Percentiles rank a stretch among this genome's conserved stretches.
These are phyloP conservation scores for Russula sp. DNA, from an alignment of 768 basidiomycete genomes.

Conservation along the genomic window DNA sequence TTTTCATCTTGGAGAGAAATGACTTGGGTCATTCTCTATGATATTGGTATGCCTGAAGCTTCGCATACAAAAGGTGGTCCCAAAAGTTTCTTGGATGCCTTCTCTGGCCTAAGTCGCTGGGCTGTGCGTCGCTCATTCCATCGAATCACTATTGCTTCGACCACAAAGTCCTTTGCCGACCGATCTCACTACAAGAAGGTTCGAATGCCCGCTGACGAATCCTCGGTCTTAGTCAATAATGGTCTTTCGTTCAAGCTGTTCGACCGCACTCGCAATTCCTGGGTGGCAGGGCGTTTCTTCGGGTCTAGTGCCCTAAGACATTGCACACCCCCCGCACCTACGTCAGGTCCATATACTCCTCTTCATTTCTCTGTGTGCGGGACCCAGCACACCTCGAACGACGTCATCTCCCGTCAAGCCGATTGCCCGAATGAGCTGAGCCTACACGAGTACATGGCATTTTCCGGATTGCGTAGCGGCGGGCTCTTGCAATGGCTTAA, in stretches of 20 bases:
- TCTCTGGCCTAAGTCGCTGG: constrained; percentile 6
- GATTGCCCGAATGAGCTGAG: constrained; percentile 37
- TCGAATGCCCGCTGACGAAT: constrained; percentile 1
- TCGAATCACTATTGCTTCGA: constrained; percentile 12
- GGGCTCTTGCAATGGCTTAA: constrained; percentile 45
- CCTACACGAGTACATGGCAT: constrained; percentile 43
- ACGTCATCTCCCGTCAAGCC: constrained; percentile 37
- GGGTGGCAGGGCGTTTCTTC: background rate
- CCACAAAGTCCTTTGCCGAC: constrained; percentile 1
- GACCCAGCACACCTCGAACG: constrained; percentile 33
- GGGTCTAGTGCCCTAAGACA: background rate
- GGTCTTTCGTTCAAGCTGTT: constrained; percentile 9
- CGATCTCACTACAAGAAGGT: constrained; percentile 4
- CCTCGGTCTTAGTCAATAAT: constrained; percentile 2
- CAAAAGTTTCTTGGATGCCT: background rate
- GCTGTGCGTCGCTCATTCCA: background rate
- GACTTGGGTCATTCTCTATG: constrained; percentile 10
- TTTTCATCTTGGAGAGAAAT: constrained; percentile 17
- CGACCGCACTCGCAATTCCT: background rate
- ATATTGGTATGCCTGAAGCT: background rate
- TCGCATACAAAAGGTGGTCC: background rate
- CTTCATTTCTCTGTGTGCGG: constrained; percentile 1
- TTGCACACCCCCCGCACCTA: constrained; percentile 2
- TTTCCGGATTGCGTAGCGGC: constrained; percentile 42
- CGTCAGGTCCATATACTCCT: background rate